These are phyloP conservation scores for Kwoniella dejecticola DNA, from an alignment of 768 basidiomycete species.

Conservation along the genomic window DNA sequence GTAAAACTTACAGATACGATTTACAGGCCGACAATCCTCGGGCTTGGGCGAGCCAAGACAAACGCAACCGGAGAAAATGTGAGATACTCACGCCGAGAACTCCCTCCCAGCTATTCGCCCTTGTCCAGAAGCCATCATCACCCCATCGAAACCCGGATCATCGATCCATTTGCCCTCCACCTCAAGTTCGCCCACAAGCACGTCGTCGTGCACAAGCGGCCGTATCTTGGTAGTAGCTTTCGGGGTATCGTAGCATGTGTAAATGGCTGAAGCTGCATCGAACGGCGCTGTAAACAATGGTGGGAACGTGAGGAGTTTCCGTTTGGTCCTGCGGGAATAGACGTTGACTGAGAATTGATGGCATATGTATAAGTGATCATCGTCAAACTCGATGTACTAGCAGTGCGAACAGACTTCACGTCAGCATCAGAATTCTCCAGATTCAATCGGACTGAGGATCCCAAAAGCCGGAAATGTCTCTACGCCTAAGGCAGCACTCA, in stretches of 20 bases:
- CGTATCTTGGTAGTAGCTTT: neutral
- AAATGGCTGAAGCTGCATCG: neutral
- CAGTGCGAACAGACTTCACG: neutral
- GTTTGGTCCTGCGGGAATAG: conserved; percentile 24
- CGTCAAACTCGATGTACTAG: conserved; percentile 49
- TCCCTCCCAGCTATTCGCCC: neutral
- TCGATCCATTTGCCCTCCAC: conserved; percentile 7
- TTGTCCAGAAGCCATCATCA: conserved; percentile 2
- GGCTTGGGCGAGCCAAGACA: neutral
- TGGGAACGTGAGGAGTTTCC: conserved; percentile 30
- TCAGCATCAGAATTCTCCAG: too few relatives aligned
- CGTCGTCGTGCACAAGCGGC: neutral
- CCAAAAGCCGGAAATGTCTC: too few relatives aligned
- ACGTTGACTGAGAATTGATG: conserved; percentile 19
- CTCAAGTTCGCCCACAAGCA: neutral
- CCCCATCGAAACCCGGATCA: conserved; percentile 7
- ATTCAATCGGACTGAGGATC: too few relatives aligned
- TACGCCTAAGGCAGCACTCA: too few relatives aligned
- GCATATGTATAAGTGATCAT: conserved; percentile 40
- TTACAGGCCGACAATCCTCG: neutral
- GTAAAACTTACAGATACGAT: too few relatives aligned
- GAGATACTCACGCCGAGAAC: conserved; percentile 21
- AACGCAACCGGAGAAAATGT: neutral
- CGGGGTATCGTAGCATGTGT: conserved; percentile 1
- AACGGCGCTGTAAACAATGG: neutral